Evolutionary conservation across 2,329 filamentous ascomycete genomes (phyloP), one percentile per base, ranked within the genome.

Genomic region (Cladosporium sp.): DNA sequence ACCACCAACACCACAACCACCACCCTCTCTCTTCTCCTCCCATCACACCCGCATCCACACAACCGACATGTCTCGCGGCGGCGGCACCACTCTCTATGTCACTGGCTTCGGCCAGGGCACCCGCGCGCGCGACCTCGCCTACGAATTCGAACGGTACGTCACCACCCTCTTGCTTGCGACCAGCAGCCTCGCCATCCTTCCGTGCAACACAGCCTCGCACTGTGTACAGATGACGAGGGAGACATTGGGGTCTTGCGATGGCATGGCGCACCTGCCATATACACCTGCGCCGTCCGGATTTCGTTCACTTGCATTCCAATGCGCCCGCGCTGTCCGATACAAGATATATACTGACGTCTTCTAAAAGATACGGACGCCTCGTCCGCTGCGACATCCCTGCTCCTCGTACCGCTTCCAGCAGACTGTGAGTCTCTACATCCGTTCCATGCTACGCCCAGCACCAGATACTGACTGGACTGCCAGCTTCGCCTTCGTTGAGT

Each of bases 111-210:
- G 93, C 85, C 92, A 96, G 80, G 92, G 93, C 78, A 97, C 93
- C 77, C 91, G 94, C 83, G 92, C 94, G 77, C 91, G 94, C 86
- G 92, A 99, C 84, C 90, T 97, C 77, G 92, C 93, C 82, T 97
- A 96, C 89, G 93, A 97, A 84, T 97, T 97, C 89, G 93, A 97
- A 92, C 92, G 93, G 91, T 97, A 96, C 86, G 92, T 96, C 80
- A 78, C 80, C 73, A 55, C 28, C n/a, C 17, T 15, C 19, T 20
- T 37, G 72, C 71, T 71, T 68, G 70, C 57, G 36, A 30, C 2
- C 42, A 19, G 28, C 51, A 19, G 30, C 34, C n/a, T 36, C 40
- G 30, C 55, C 28, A 42, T 37, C 58, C 28, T 62, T 8, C 36
- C 22, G 9, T 55, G 37, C 51, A 28, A 37, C 37, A 43, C 54